Conservation (phyloP, 108 stramenopile species). For the Cyclostephanos invisitatus region DNA sequence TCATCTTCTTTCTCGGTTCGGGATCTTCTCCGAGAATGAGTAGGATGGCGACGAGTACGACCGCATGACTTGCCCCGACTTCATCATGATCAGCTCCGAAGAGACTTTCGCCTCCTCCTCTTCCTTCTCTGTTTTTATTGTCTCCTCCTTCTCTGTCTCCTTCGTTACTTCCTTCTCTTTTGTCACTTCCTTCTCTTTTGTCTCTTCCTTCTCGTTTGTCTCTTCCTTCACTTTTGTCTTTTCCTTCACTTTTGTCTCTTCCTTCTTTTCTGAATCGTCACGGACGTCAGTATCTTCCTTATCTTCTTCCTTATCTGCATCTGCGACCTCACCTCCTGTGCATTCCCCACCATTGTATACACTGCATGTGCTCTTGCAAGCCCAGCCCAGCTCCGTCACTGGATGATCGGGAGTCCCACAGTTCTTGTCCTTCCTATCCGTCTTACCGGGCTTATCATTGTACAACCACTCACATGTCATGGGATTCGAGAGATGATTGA, state of each 20-base stretch:
- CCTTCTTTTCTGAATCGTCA: not conserved
- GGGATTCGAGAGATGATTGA: constrained; percentile 28
- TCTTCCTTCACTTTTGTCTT: not conserved
- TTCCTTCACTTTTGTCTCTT: not conserved
- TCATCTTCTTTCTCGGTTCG: not conserved
- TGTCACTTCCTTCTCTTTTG: not conserved
- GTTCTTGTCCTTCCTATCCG: constrained; percentile 37
- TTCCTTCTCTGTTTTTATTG: too few species aligned
- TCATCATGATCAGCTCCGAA: not conserved
- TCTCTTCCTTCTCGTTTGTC: not conserved
- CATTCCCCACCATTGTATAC: constrained; percentile 21
- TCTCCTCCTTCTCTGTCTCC: not conserved
- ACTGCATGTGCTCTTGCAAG: constrained; percentile 23
- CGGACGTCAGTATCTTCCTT: not conserved
- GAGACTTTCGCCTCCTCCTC: not conserved
- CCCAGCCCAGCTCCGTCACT: constrained; percentile 29
- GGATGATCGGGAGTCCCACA: constrained; percentile 15
- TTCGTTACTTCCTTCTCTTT: too few species aligned
- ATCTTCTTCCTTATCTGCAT: not conserved
- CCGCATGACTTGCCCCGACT: constrained; percentile 3
- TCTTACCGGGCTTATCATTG: constrained; percentile 27
- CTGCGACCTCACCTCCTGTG: not conserved
- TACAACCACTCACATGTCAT: constrained; percentile 33
- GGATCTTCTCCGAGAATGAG: not conserved
- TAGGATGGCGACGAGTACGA: constrained; percentile 11